Evolutionary conservation across 176 grass and related monocot genomes (phyloP), one percentile per base, ranked within the genome.

Genomic region (Triticum turgidum): DNA sequence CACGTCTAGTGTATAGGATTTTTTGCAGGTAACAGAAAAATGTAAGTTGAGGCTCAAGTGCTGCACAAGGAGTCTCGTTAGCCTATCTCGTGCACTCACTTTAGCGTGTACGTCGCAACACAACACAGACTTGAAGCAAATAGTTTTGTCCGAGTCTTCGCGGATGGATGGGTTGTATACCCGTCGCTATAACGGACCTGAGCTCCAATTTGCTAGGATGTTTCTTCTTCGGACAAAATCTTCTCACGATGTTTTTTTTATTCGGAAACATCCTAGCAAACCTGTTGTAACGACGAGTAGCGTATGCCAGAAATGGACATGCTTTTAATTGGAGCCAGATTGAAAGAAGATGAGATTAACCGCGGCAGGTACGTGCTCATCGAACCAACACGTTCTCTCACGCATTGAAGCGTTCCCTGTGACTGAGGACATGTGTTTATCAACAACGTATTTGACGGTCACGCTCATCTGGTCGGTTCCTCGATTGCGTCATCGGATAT

Each of bases 81-180:
- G 25, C 47, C 61, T 69, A 51, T 87, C 85, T 61, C 84, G 68
- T 69, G 75, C 45, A 75, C 68, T 87, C 80, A 5, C 59, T 90
- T 76, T 69, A 49, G 85, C 85, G 73, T 91, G 35, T 45, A 35
- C 44, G 73, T 38, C 59, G 20, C 65, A 83, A 6, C 72, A 70
- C n/a, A 65, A 38, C 41, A 69, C 69, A 82, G 29, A 58, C 17
- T 80, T 79, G 70, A 7, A 65, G 22, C 35, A 41, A 11, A 79
- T 69, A 88, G 62, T 66, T 51, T 42, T 83, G 34, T 12, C 2
- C 6, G 8, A 71, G 21, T 62, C 74, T 33, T 88, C 13, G 9
- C 4, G 44, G 11, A 52, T 22, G 25, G 56, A 18, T 54, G 15
- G 56, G 3, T 12, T 32, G 32, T 21, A 11, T 59, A 17, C 20